Evolutionary conservation across 352 stramenopile genomes (phyloP), one percentile per base, ranked within the genome.

Genomic region (Pilasporangium apinafurcum): DNA sequence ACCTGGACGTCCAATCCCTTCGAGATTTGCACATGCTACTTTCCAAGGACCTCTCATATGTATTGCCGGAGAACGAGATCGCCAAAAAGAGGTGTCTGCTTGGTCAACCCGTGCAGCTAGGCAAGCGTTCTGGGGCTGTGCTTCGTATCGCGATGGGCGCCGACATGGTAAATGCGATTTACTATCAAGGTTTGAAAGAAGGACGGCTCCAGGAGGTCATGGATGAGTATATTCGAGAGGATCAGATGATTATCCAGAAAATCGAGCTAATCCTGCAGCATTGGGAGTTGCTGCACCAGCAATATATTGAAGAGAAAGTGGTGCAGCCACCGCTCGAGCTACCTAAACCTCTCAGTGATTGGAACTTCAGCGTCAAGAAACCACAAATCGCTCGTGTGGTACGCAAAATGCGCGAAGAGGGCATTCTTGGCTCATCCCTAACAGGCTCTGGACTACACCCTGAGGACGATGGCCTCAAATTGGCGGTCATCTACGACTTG

Each of bases 101-200:
- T 8, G 84, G 84, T 7, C 84, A 95, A 32, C 84, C 84, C 7
- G 84, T 95, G 25, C 68, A 75, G 36, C 69, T 92, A 0, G 76
- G 79, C 17, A 84, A 86, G 58, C 73, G 60, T 28, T 42, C 46
- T 0, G 63, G 65, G 29, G 69, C 65, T 33, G 79, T 95, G 7
- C 26, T 95, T 28, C 76, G 84, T n/a, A 89, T 94, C 44, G 84
- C 84, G 0, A 64, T 95, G 24, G 81, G 84, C 10, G 84, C 84
- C 18, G 84, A 94, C 43, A 95, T 95, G 79, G 63, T 94, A 33
- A 92, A 92, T 37, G 40, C 45, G 14, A 68, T 86, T 35, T 76
- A 80, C 53, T 59, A 63, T 44, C 59, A 60, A 20, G 58, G 67
- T 5, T 56, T 57, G 26, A 50, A 44, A 9, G 56, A 69, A 31